Percentiles rank a stretch among this genome's conserved stretches.
Conservation (phyloP, 345 rosid genomes). For the Conringia planisiliqua region DNA sequence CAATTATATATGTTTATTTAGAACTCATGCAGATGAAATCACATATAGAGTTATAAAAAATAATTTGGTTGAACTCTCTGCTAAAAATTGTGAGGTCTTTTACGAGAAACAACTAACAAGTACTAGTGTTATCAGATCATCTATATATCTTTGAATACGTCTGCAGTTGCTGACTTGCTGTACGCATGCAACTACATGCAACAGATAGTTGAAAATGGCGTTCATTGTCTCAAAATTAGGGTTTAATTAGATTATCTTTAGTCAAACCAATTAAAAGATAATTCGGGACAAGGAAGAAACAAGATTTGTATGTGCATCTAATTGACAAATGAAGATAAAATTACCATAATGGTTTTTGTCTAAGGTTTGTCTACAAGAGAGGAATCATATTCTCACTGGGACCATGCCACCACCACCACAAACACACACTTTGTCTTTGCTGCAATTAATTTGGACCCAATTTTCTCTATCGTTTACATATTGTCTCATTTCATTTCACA, state of each 20-base stretch:
- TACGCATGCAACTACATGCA: constrained; percentile 5
- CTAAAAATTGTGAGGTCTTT: background rate
- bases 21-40: background rate
- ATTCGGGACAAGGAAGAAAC: constrained; percentile 22
- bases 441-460: constrained; percentile 18
- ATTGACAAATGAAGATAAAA: constrained; percentile 1
- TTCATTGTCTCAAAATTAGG: constrained; percentile 3
- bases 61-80: background rate
- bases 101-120: background rate
- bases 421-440: constrained; percentile 19
- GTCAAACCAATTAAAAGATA: background rate
- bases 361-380: constrained; percentile 21
- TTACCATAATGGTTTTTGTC: constrained; percentile 27
- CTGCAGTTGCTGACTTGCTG: background rate
- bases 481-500: constrained; percentile 2
- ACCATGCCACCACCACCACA: constrained; percentile 18
- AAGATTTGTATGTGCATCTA: constrained; percentile 9
- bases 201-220: background rate
- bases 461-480: background rate
- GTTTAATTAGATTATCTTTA: background rate
- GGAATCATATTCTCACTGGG: constrained; percentile 23
- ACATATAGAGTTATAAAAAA: background rate
- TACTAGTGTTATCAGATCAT: constrained; percentile 5
- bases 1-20: background rate
- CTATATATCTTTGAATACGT: background rate